phyloP scores from a whole-genome alignment of 2,329 filamentous ascomycete genomes.

The Microcyclosporella mali region DNA sequence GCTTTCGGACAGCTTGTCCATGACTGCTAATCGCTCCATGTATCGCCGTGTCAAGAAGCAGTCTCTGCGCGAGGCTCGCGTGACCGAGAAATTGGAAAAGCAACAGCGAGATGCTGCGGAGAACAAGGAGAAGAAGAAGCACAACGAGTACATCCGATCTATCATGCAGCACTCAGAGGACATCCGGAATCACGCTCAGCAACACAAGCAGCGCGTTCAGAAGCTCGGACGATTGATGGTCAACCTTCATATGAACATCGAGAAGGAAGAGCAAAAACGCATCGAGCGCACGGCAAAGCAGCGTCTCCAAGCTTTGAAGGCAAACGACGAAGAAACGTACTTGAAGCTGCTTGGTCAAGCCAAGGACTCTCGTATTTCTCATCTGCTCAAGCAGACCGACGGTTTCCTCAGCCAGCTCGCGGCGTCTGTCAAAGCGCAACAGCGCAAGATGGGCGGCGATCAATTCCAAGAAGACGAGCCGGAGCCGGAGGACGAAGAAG shows the following conservation, averaged over 20 bases:
- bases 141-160: constrained; percentile 81
- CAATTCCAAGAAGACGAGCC: constrained; percentile 65
- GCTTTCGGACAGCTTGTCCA: constrained; percentile 89
- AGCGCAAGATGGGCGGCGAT: constrained; percentile 71
- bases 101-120: constrained; percentile 95
- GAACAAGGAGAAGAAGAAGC: constrained; percentile 95
- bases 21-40: constrained; percentile 87
- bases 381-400: constrained; percentile 92
- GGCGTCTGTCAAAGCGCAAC: constrained; percentile 87
- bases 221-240: constrained; percentile 89
- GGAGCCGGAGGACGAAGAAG: constrained; percentile 61
- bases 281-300: constrained; percentile 97
- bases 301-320: constrained; percentile 96
- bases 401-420: constrained; percentile 95
- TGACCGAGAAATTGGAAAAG: constrained; percentile 98
- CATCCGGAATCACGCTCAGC: constrained; percentile 60
- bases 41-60: constrained; percentile 98
- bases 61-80: constrained; percentile 85
- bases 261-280: constrained; percentile 98
- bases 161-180: constrained; percentile 78
- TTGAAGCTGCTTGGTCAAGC: constrained; percentile 95
- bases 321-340: constrained; percentile 98
- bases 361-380: constrained; percentile 98
- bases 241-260: constrained; percentile 86
- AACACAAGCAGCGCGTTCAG: constrained; percentile 67